phyloP scores from a whole-genome alignment of 1,139 yeast genomes.

The Debaryomycetaceae sp. region DNA sequence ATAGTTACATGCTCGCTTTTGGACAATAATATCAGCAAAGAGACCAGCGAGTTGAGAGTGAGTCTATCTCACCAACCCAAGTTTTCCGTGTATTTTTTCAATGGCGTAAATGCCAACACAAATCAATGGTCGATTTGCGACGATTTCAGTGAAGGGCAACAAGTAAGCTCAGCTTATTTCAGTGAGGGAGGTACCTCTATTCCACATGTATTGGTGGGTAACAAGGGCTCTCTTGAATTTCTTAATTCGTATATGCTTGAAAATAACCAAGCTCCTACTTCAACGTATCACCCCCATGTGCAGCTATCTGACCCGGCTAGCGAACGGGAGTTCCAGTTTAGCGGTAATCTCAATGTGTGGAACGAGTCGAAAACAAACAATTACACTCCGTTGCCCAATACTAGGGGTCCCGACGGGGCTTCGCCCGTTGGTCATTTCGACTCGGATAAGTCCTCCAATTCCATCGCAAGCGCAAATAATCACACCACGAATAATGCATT shows the following conservation, averaged over 20 bases:
- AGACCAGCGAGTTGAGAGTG: conserved; percentile 50
- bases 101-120: conserved; percentile 46
- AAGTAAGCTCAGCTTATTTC: conserved; percentile 62
- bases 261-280: conserved; percentile 18
- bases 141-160: conserved; percentile 79
- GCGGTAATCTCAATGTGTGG: conserved; percentile 20
- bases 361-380: conserved; percentile 13
- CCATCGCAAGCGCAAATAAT: conserved; percentile 14
- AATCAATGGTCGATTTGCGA: conserved; percentile 84
- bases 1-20: conserved; percentile 46
- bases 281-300: conserved; percentile 13
- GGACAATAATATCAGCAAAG: conserved; percentile 43
- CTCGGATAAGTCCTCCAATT: conserved; percentile 22
- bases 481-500: conserved; percentile 7
- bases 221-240: conserved; percentile 48
- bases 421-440: conserved; percentile 27
- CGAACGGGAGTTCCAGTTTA: conserved; percentile 18
- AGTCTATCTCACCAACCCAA: conserved; percentile 60
- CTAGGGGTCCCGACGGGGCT: conserved; percentile 8
- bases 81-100: conserved; percentile 68
- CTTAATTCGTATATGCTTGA: conserved; percentile 55
- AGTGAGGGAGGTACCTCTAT: conserved; percentile 51
- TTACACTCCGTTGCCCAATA: neutral
- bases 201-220: conserved; percentile 57
- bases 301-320: conserved; percentile 13